Conservation (phyloP, 2,329 filamentous ascomycete genomes). For the Colletotrichum trifolii region DNA sequence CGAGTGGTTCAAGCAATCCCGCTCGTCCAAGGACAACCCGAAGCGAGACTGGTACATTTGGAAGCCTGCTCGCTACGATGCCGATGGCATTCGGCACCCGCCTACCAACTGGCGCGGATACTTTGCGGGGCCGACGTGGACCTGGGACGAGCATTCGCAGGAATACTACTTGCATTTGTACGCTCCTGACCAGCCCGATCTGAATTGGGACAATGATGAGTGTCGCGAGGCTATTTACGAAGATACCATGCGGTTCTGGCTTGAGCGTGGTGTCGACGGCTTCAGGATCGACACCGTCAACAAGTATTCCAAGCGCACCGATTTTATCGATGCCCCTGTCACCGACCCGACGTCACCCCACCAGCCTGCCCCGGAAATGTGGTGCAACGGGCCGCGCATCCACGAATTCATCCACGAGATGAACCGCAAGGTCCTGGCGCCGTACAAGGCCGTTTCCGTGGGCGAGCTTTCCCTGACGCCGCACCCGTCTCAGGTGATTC, state of each 20-base stretch:
- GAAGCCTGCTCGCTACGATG: conserved; percentile 66
- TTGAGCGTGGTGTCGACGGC: conserved; percentile 73
- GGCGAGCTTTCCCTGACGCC: conserved; percentile 71
- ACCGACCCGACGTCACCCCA: conserved; percentile 50
- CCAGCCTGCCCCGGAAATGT: conserved; percentile 61
- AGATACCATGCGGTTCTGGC: conserved; percentile 77
- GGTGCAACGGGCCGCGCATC: conserved; percentile 71
- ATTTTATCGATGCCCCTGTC: conserved; percentile 64
- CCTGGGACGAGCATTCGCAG: conserved; percentile 60
- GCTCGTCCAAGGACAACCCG: conserved; percentile 59
- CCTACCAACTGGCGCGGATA: conserved; percentile 68
- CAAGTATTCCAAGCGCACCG: conserved; percentile 71
- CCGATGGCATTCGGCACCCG: conserved; percentile 63
- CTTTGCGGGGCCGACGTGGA: conserved; percentile 62
- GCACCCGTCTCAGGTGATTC: conserved; percentile 60
- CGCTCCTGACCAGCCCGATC: conserved; percentile 76
- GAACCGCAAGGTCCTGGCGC: conserved; percentile 60
- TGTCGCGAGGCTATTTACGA: conserved; percentile 76
- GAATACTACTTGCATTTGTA: conserved; percentile 73
- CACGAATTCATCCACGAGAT: conserved; percentile 72
- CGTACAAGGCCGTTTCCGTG: conserved; percentile 70
- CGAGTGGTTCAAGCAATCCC: conserved; percentile 67
- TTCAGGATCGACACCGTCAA: conserved; percentile 78
- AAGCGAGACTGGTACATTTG: conserved; percentile 76
- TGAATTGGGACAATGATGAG: conserved; percentile 79